phyloP scores from a whole-genome alignment of 805 yeast genomes.

The Spathaspora passalidarum region DNA sequence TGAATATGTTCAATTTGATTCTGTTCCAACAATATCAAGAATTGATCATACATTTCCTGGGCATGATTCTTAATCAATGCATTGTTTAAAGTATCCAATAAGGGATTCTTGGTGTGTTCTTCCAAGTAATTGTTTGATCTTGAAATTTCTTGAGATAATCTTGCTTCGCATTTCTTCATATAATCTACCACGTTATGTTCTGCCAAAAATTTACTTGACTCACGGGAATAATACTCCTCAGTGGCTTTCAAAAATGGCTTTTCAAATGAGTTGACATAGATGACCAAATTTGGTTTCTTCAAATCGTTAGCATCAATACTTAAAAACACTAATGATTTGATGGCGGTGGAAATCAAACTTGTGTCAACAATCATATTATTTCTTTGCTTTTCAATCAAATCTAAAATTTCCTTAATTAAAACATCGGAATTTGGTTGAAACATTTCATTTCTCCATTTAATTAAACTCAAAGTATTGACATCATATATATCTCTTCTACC shows the following conservation, averaged over 20 bases:
- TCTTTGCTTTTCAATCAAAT: slow-evolving; percentile 74
- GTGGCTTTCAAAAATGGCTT: slow-evolving; percentile 70
- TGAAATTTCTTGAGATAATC: slow-evolving; percentile 80
- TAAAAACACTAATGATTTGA: slow-evolving; percentile 80
- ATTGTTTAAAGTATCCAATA: slow-evolving; percentile 71
- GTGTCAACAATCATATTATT: slow-evolving; percentile 72
- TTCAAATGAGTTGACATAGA: slow-evolving; percentile 81
- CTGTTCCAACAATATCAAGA: slow-evolving; percentile 69
- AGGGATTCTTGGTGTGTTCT: slow-evolving; percentile 74
- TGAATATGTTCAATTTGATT: slow-evolving; percentile 69
- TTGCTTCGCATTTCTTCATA: slow-evolving; percentile 77
- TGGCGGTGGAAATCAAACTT: slow-evolving; percentile 63
- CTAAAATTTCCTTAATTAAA: slow-evolving; percentile 69
- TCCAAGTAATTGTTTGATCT: slow-evolving; percentile 79
- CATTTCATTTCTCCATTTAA: slow-evolving; percentile 85
- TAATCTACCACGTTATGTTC: slow-evolving; percentile 86
- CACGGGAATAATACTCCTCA: slow-evolving; percentile 61
- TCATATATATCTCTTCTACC: slow-evolving; percentile 89
- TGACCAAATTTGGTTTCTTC: slow-evolving; percentile 77
- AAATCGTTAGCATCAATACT: slow-evolving; percentile 91
- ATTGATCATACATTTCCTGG: slow-evolving; percentile 70
- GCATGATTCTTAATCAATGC: slow-evolving; percentile 80
- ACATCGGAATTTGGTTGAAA: slow-evolving; percentile 61
- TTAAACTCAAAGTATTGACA: slow-evolving; percentile 81
- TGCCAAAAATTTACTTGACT: slow-evolving; percentile 62